phyloP scores from a whole-genome alignment of 345 rosid genomes.

The Moringa oleifera region DNA sequence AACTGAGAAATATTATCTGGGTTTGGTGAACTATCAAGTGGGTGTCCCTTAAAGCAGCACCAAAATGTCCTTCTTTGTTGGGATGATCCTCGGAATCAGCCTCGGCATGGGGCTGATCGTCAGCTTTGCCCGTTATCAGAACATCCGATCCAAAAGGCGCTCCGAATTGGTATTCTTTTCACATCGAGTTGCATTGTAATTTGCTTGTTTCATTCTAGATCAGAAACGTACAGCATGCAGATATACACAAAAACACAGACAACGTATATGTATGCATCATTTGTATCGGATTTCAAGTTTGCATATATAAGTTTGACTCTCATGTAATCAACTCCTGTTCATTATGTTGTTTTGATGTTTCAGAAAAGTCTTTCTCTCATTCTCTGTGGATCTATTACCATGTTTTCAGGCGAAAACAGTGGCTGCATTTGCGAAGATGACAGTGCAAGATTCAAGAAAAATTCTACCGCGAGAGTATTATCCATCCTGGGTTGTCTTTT shows the following conservation, averaged over 20 bases:
- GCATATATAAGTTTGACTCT: too few species aligned
- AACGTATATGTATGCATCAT: neutral
- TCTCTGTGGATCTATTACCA: neutral
- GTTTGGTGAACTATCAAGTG: neutral
- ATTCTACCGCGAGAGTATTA: slow-evolving; percentile 56
- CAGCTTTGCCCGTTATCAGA: slow-evolving; percentile 54
- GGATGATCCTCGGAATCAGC: slow-evolving; percentile 44
- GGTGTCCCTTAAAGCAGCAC: neutral
- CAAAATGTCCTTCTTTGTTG: slow-evolving; percentile 45
- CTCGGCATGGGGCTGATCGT: slow-evolving; percentile 53
- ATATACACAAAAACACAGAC: neutral
- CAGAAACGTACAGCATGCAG: neutral
- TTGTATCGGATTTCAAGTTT: neutral
- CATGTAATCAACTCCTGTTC: neutral
- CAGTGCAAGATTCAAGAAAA: slow-evolving; percentile 79
- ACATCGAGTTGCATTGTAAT: neutral
- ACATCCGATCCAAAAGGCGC: slow-evolving; percentile 50
- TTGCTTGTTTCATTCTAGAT: neutral
- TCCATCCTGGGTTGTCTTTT: slow-evolving; percentile 85
- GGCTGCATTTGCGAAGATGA: slow-evolving; percentile 88
- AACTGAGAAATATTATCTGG: neutral
- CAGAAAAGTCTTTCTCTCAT: neutral
- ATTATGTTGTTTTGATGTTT: neutral
- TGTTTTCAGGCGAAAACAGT: slow-evolving; percentile 49
- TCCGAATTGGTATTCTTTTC: slow-evolving; percentile 36